Conservation (phyloP, 495 filamentous ascomycete genomes). For the Aspergillus sclerotiicarbonarius region DNA sequence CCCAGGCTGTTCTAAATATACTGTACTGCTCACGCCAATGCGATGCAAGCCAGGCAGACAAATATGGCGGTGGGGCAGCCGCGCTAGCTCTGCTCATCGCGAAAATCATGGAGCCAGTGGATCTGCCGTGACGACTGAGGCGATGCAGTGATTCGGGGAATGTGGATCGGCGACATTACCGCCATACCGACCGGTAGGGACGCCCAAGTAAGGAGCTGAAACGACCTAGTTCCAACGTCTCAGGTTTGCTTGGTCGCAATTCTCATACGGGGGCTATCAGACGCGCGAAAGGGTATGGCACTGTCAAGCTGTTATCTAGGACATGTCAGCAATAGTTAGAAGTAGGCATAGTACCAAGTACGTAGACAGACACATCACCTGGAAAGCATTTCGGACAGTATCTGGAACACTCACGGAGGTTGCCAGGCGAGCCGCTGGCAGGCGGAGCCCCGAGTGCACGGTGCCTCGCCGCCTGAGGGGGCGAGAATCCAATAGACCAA, state of each 20-base stretch:
- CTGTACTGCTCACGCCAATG: no score
- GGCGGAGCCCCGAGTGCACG: background rate
- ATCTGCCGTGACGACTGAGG: background rate
- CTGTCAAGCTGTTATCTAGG: no score
- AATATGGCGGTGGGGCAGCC: background rate
- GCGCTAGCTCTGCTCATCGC: background rate
- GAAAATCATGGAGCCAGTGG: background rate
- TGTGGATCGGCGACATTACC: background rate
- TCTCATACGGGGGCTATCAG: background rate
- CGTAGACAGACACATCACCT: no score
- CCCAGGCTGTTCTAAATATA: background rate
- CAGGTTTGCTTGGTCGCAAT: background rate
- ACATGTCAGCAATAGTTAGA: no score
- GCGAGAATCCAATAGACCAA: background rate
- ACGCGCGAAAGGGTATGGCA: no score
- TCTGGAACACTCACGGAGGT: no score
- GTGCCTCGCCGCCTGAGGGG: background rate
- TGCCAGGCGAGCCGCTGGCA: background rate
- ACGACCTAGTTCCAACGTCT: constrained; percentile 1
- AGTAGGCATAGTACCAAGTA: no score
- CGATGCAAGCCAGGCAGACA: background rate
- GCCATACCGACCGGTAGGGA: constrained; percentile 2
- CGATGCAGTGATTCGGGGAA: background rate
- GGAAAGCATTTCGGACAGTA: no score
- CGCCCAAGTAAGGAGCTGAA: constrained; percentile 5